Evolutionary conservation across 2,329 filamentous ascomycete genomes (phyloP), one percentile per base, ranked within the genome.

Genomic region (Reticulascus tulasneorum): DNA sequence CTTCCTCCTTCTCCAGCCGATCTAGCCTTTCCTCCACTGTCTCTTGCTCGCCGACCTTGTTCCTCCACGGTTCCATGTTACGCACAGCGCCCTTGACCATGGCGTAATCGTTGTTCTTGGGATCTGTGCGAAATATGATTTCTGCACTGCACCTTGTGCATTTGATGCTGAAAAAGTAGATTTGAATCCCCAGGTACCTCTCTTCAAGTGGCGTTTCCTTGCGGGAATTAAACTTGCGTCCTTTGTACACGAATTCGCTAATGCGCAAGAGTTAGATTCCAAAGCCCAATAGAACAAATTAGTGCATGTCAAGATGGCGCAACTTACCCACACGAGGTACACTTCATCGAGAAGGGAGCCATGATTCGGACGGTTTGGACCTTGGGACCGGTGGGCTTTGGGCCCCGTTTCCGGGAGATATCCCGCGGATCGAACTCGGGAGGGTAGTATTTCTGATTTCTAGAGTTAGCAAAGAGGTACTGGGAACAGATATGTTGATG

Each of bases 61-160:
- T 67, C 18, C 88, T 71, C 93, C 93, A 98, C 0, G 86, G 84
- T 60, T 98, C 93, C 46, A 93, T 93, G 60, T 95, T 97, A 28
- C 93, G 76, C 63, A 91, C 88, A 6, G 91, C 93, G 12, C 93
- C 91, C 32, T 75, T 74, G 59, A 94, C 76, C 55, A 75, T 72
- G 77, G 63, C 78, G 56, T 96, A 98, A 58, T 97, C 91, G 73
- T 89, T 88, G 54, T 90, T 90, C 61, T 94, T 94, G 0, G 93
- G 93, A 50, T 98, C 93, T 0, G 93, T 97, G 46, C 86, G 84
- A 69, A 97, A 94, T 0, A 86, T 89, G 49, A 97, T 95, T 55
- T 95, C 34, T 7, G 32, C 22, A 9, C 23, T 33, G 63, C 91
- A 96, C 30, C 88, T 69, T 22, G 90, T 94, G 63, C 91, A 96